phyloP scores from a whole-genome alignment of 2,329 filamentous ascomycete species.

The Ceratocystis variospora region DNA sequence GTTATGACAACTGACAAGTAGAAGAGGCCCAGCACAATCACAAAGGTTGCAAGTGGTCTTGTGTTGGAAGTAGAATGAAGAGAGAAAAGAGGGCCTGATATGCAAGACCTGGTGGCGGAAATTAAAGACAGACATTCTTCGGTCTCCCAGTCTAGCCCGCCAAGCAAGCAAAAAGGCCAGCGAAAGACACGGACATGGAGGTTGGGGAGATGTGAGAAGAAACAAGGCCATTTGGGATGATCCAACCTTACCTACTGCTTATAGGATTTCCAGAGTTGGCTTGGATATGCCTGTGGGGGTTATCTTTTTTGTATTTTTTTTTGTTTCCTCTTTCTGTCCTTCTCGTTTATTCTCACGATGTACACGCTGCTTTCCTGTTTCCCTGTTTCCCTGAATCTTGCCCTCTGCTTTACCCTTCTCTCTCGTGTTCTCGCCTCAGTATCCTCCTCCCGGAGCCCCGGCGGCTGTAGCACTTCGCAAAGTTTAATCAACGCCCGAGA shows the following conservation, averaged over 20 bases:
- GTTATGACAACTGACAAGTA: no score
- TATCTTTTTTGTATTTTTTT: no score
- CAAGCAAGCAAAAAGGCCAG: background rate
- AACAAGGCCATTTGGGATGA: background rate
- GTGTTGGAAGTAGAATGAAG: no score
- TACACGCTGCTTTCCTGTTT: no score
- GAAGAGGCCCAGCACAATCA: no score
- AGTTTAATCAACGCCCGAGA: background rate
- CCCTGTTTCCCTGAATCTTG: background rate
- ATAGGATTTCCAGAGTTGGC: no score
- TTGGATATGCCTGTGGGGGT: no score
- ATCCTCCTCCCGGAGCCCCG: background rate
- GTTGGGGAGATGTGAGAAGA: background rate
- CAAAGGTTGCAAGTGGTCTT: no score
- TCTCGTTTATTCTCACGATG: background rate
- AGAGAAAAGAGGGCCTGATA: no score
- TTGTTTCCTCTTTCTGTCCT: background rate
- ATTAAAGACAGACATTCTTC: slow-evolving; percentile 5
- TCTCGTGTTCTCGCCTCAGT: background rate
- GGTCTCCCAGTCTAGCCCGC: background rate
- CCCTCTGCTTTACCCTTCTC: background rate
- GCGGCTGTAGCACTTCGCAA: background rate
- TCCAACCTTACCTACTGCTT: no score
- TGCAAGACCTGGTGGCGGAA: background rate
- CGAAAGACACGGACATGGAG: background rate